Percentiles rank a stretch among this genome's conserved stretches.
Conservation (phyloP, 75 land plant species). For the Cupressus sempervirens region DNA sequence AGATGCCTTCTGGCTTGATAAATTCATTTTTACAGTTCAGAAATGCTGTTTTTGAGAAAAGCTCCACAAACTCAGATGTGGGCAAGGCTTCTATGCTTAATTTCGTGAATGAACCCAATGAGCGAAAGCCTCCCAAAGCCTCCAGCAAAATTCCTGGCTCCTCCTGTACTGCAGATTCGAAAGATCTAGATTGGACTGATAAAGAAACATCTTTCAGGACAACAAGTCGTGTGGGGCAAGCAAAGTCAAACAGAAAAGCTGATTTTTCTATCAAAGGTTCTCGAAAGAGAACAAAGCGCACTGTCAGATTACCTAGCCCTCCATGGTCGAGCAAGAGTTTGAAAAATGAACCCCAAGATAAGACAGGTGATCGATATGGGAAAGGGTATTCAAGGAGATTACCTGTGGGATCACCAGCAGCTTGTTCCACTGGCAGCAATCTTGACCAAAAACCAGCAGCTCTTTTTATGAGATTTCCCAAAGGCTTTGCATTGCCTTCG, state of each 20-base stretch:
- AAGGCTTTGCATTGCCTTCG: slow-evolving; percentile 16
- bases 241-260: slow-evolving; percentile 12
- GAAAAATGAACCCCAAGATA: slow-evolving; percentile 5
- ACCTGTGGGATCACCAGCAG: background rate
- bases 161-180: background rate
- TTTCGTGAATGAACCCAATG: background rate
- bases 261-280: background rate
- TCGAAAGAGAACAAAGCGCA: slow-evolving; percentile 8
- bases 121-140: background rate
- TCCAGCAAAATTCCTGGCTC: background rate
- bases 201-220: background rate
- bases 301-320: background rate
- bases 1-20: background rate
- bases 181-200: background rate
- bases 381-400: slow-evolving; percentile 11
- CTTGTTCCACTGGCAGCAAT: background rate
- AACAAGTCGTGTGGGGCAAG: background rate
- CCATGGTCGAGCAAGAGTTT: background rate
- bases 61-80: slow-evolving; percentile 2
- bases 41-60: slow-evolving; percentile 15
- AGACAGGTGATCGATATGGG: slow-evolving; percentile 1
- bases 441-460: background rate
- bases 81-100: background rate
- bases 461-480: slow-evolving; percentile 16
- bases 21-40: slow-evolving; percentile 12